Evolutionary conservation across 768 basidiomycete genomes (phyloP), one percentile per base, ranked within the genome.

Genomic region (Amanita subjunquillea): DNA sequence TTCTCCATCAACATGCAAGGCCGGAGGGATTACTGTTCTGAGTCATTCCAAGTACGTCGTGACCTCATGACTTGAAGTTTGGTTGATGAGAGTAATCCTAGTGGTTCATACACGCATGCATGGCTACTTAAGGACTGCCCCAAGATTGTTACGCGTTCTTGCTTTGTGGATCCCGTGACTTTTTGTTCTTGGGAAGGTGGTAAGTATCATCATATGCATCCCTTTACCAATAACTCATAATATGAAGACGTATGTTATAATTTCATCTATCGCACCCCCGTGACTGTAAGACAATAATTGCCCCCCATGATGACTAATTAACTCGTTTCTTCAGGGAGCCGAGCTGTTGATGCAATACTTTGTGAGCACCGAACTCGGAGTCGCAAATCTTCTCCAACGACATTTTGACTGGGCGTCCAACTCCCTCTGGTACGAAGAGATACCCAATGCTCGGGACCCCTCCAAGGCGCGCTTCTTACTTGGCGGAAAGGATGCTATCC

Each of bases 171-270:
- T 62, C 91, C 94, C 7, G 85, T 88, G 27, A 80, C 85, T 0
- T 91, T 93, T 66, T 93, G 91, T 65, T 81, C 86, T 5, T 97
- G 92, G 92, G 93, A 96, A 77, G 92, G 91, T 55, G 86, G 87
- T 86, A 59, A 54, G 78, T 73, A 7, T 37, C 53, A 8, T 47
- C 20, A n/a, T 39, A 8, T 30, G 10, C n/a, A 53, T 20, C 15
- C 25, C 43, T 30, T 48, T 22, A 40, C 32, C 40, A 42, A 53
- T 30, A 53, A 39, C 32, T 25, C 51, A 50, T 42, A n/a, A 10
- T 48, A 20, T 25, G 20, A 59, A 87, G 91, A 92, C 66, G 81
- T 94, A 25, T 94, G 92, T 64, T 88, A 87, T 69, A 92, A 91
- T 62, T 95, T 95, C 67, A 71, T 93, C 49, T 95, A 94, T 64